Conservation (phyloP, 352 stramenopile species). For the Globisporangium barbulae region DNA sequence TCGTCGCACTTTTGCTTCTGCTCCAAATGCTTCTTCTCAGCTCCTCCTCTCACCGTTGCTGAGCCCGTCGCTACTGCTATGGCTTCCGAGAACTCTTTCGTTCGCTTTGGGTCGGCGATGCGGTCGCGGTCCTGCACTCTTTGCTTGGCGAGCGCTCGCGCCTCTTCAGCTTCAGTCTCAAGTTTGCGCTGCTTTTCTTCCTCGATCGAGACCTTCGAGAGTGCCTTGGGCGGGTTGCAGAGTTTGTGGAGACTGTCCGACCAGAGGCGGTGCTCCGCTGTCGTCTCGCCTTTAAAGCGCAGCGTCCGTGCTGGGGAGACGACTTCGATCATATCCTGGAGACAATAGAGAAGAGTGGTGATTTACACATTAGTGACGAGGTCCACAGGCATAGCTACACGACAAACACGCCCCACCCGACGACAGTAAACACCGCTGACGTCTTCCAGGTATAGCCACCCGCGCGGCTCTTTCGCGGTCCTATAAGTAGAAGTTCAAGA, state of each 20-base stretch:
- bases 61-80: constrained; percentile 9
- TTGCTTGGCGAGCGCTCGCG: constrained; percentile 9
- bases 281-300: constrained; percentile 77
- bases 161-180: constrained; percentile 12
- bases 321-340: constrained; percentile 81
- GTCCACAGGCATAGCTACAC: background rate
- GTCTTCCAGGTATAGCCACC: constrained; percentile 81
- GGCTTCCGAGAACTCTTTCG: constrained; percentile 11
- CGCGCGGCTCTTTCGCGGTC: constrained; percentile 67
- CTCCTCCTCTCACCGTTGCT: background rate
- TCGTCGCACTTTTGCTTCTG: constrained; percentile 20
- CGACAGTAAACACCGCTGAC: constrained; percentile 70
- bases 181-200: constrained; percentile 14
- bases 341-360: background rate
- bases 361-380: background rate
- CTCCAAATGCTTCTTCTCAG: constrained; percentile 18
- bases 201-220: constrained; percentile 10
- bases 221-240: constrained; percentile 43
- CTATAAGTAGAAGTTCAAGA: constrained; percentile 19
- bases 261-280: constrained; percentile 74
- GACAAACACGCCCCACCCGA: constrained; percentile 27
- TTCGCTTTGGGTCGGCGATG: constrained; percentile 26
- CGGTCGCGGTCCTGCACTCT: constrained; percentile 25
- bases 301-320: constrained; percentile 69
- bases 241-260: constrained; percentile 75